Evolutionary conservation across 257 asterid species (phyloP).

Genomic region (Plantago elongata): DNA sequence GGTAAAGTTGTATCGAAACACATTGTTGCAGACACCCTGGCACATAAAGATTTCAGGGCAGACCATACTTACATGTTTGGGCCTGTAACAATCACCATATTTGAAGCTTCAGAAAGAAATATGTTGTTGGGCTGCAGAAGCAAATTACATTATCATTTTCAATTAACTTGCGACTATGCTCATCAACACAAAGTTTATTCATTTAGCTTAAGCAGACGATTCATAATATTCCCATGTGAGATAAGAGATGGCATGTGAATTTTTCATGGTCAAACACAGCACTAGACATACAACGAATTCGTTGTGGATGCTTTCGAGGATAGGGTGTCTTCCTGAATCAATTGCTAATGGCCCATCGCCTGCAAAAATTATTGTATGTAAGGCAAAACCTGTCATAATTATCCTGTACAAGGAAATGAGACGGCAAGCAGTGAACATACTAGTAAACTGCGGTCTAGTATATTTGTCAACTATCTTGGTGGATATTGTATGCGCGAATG

Average conservation of each 20-base stretch:
- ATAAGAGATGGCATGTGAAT: slow-evolving; percentile 11
- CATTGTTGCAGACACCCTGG: slow-evolving; percentile 12
- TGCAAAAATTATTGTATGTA: slow-evolving; percentile 28
- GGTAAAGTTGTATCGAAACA: slow-evolving; percentile 14
- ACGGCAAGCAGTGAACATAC: slow-evolving; percentile 31
- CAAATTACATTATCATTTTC: slow-evolving; percentile 19
- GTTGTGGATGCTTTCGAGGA: slow-evolving; percentile 73
- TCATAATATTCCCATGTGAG: slow-evolving; percentile 1
- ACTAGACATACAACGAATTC: slow-evolving; percentile 61
- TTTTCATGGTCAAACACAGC: too few species aligned
- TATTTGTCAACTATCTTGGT: slow-evolving; percentile 89
- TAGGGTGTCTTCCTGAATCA: slow-evolving; percentile 93
- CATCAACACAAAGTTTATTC: background rate
- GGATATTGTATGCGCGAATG: slow-evolving; percentile 92
- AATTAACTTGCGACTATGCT: background rate
- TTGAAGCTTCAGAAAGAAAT: slow-evolving; percentile 95
- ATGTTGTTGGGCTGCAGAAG: slow-evolving; percentile 86
- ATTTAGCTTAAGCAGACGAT: slow-evolving; percentile 3
- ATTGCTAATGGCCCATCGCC: slow-evolving; percentile 97
- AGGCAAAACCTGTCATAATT: slow-evolving; percentile 20
- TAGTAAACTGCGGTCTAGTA: slow-evolving; percentile 79
- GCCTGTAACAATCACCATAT: slow-evolving; percentile 84
- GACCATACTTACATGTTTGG: slow-evolving; percentile 86
- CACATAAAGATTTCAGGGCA: slow-evolving; percentile 15
- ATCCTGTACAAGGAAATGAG: slow-evolving; percentile 14